Evolutionary conservation across 345 rosid species (phyloP), one percentile per base, ranked within the genome.

Genomic region (Eucalyptus tenuipes): DNA sequence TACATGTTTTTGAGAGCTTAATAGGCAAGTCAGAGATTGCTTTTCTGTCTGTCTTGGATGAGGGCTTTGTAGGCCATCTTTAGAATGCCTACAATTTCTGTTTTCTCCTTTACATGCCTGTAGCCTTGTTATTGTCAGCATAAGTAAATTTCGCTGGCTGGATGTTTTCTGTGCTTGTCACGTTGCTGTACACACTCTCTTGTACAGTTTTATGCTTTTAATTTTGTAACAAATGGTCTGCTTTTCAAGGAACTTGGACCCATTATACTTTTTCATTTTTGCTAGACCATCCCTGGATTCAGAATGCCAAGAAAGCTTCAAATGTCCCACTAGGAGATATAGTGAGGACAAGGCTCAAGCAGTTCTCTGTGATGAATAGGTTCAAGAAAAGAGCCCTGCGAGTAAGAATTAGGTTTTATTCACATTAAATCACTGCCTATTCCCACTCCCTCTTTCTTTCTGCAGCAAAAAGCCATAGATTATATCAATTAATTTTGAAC

Each of bases 241-340:
- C 75, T n/a, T 66, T 33, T 68, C 81, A 33, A 33, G 44, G 44
- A 68, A 37, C 81, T 33, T 68, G 24, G 81, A 33, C 44, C 44
- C 40, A 79, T 33, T 47, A 84, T 53, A 24, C 52, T 75, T 59
- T 86, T 45, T 85, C 89, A 49, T 80, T 84, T 82, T 71, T 90
- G 89, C 64, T 90, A 98, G 99, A 96, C 64, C 99, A 98, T 89
- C 92, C 99, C 29, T 98, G 99, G 99, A 86, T 96, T 91, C 99
- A 95, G 89, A 95, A 98, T 92, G 94, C 96, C 75, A 98, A 96
- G 95, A 98, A 98, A 91, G 99, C 99, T 90, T 93, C 99, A 24
- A 98, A 96, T 93, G 99, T 98, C 86, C 99, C 98, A 50, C 93
- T 98, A 61, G 99, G 99, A 80, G 99, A 98, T 91, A 94, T 96